A percentile compares a stretch with the other conserved stretches of the same genome.
Evolutionary conservation across 2,329 filamentous ascomycete species (phyloP).

Genomic region (Madurella fahalii): DNA sequence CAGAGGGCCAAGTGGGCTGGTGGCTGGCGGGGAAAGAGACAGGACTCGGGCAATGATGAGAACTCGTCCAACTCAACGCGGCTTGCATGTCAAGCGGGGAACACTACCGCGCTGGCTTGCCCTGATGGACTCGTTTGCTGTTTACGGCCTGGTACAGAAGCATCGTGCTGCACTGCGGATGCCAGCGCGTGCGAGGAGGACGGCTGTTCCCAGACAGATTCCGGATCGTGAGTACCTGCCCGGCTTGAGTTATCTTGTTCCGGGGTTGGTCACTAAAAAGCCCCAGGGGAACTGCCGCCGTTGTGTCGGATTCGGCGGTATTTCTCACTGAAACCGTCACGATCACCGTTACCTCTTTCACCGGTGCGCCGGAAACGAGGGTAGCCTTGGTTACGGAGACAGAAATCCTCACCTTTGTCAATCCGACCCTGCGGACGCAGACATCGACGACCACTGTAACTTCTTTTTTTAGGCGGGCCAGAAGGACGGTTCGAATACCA

Average conservation of each 20-base stretch:
- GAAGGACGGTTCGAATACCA: background rate
- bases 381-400: conserved; percentile 21
- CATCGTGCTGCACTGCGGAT: too few species aligned
- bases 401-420: conserved; percentile 26
- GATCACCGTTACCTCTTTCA: conserved; percentile 18
- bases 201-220: too few species aligned
- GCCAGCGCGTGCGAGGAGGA: too few species aligned
- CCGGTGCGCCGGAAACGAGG: conserved; percentile 14
- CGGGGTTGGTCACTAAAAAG: too few species aligned
- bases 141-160: too few species aligned
- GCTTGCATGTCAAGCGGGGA: too few species aligned
- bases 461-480: conserved; percentile 9
- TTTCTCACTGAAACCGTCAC: conserved; percentile 22
- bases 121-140: too few species aligned
- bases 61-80: background rate
- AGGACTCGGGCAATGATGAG: background rate
- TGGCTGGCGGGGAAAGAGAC: background rate
- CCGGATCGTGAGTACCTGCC: too few species aligned
- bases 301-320: conserved; percentile 9
- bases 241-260: too few species aligned
- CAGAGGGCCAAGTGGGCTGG: background rate
- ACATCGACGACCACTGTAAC: conserved; percentile 23
- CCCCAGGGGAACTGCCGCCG: background rate
- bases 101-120: too few species aligned
- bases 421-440: conserved; percentile 25